phyloP scores from a whole-genome alignment of 805 yeast species.

The Scheffersomyces spartinae region DNA sequence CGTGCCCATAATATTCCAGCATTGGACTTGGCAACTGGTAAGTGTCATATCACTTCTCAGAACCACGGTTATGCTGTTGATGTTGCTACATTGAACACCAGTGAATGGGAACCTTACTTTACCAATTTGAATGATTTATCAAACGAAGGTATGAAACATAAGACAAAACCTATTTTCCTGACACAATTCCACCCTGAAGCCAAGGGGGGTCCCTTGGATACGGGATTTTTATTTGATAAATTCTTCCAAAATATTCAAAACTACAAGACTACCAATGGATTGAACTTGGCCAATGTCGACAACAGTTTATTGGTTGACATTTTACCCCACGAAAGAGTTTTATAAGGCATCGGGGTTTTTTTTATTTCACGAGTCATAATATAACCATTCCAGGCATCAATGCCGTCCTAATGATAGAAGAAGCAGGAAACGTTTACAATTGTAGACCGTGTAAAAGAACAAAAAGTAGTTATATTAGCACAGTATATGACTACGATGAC shows the following conservation, averaged over 20 bases:
- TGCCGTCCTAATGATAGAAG: too few species aligned
- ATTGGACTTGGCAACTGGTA: slow-evolving; percentile 77
- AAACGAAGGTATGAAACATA: slow-evolving; percentile 96
- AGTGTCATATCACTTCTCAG: slow-evolving; percentile 96
- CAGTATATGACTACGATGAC: too few species aligned
- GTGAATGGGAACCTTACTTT: slow-evolving; percentile 75
- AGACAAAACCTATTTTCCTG: slow-evolving; percentile 78
- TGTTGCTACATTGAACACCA: slow-evolving; percentile 56
- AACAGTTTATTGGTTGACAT: slow-evolving; percentile 46
- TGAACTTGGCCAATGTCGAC: slow-evolving; percentile 32
- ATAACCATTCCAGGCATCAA: too few species aligned
- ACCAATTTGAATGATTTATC: slow-evolving; percentile 90
- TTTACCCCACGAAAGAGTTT: slow-evolving; percentile 54
- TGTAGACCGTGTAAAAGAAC: too few species aligned
- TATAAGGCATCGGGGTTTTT: slow-evolving; percentile 13
- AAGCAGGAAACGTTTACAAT: too few species aligned
- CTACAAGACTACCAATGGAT: slow-evolving; percentile 31
- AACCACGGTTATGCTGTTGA: slow-evolving; percentile 98
- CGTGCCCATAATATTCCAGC: slow-evolving; percentile 99
- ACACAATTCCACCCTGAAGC: slow-evolving; percentile 99
- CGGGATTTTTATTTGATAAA: slow-evolving; percentile 82
- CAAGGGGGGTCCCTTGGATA: slow-evolving; percentile 96
- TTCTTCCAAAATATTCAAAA: slow-evolving; percentile 60
- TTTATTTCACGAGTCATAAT: too few species aligned
- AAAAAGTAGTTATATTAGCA: too few species aligned